phyloP scores from a whole-genome alignment of 257 asterid genomes.

The Jaltomata sinuosa region DNA sequence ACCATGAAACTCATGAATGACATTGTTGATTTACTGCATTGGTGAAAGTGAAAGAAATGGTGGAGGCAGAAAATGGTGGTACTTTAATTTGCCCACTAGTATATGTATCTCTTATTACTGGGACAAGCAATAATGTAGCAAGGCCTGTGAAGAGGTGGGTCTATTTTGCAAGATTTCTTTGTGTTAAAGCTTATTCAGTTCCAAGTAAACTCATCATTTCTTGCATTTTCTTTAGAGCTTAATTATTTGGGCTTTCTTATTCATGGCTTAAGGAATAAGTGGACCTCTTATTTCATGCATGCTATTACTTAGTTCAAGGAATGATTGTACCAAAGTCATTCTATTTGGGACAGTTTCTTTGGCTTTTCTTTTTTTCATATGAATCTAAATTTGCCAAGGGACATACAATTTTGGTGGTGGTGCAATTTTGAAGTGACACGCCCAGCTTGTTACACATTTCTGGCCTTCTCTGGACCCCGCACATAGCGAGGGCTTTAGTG shows the following conservation, averaged over 20 bases:
- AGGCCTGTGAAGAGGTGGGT: conserved; percentile 10
- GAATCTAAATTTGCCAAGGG: neutral
- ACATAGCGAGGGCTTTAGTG: no score
- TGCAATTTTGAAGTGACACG: no score
- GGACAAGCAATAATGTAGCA: conserved; percentile 10
- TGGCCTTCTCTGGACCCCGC: no score
- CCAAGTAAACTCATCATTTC: conserved; percentile 5
- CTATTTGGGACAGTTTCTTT: neutral
- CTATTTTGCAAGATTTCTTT: conserved; percentile 21
- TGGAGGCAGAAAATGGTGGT: neutral
- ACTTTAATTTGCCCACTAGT: neutral
- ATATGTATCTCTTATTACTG: neutral
- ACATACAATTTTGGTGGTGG: no score
- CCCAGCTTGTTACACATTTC: no score
- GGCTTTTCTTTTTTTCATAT: neutral
- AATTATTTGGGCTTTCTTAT: neutral
- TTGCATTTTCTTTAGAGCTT: neutral
- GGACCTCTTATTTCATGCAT: neutral
- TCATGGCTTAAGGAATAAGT: neutral
- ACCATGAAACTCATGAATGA: neutral
- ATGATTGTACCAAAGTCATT: neutral
- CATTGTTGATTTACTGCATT: neutral
- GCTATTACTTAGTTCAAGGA: neutral
- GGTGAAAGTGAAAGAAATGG: neutral
- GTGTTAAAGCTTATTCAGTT: conserved; percentile 15